Percentiles rank a stretch among this genome's conserved stretches.
Evolutionary conservation across 371 early-diverging fungal genomes (phyloP).

Genomic region (Zopfochytrium polystomum): DNA sequence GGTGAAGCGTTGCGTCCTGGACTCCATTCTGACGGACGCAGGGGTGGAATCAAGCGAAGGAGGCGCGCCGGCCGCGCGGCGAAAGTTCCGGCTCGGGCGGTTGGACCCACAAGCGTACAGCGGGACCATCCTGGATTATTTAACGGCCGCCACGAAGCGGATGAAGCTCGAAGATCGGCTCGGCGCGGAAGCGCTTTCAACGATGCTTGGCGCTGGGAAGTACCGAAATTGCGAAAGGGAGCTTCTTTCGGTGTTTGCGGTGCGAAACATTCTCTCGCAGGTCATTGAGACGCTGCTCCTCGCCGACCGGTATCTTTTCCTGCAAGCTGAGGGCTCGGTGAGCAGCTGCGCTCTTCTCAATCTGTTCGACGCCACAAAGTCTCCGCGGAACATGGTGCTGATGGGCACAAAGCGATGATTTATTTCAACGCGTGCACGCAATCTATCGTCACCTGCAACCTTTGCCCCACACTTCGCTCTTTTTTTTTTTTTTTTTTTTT

Average conservation of each 20-base stretch:
- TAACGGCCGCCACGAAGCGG: conserved; percentile 9
- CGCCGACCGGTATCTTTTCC: conserved; percentile 65
- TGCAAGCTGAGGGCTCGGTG: conserved; percentile 27
- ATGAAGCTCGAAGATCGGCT: conserved; percentile 10
- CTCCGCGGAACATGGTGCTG: conserved; percentile 28
- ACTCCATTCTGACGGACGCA: conserved; percentile 15
- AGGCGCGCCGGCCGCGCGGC: background rate
- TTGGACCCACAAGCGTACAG: conserved; percentile 10
- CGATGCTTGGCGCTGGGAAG: conserved; percentile 2
- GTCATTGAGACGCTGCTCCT: conserved; percentile 70
- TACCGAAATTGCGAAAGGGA: conserved; percentile 27
- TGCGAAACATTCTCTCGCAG: conserved; percentile 65
- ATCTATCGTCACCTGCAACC: no score
- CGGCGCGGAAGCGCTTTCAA: background rate
- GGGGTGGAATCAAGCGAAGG: background rate
- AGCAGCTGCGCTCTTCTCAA: conserved; percentile 10
- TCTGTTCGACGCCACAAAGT: conserved; percentile 24
- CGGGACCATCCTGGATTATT: conserved; percentile 13
- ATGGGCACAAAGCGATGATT: conserved; percentile 13
- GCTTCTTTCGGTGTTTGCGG: conserved; percentile 68
- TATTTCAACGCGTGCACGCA: no score
- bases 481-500: no score
- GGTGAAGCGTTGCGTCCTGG: conserved; percentile 21
- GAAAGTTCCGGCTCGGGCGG: conserved; percentile 19
- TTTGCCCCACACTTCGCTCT: no score